Evolutionary conservation across 1,284 basidiomycete species (phyloP), one percentile per base, ranked within the genome.

Genomic region (Rhodotorula sp.): DNA sequence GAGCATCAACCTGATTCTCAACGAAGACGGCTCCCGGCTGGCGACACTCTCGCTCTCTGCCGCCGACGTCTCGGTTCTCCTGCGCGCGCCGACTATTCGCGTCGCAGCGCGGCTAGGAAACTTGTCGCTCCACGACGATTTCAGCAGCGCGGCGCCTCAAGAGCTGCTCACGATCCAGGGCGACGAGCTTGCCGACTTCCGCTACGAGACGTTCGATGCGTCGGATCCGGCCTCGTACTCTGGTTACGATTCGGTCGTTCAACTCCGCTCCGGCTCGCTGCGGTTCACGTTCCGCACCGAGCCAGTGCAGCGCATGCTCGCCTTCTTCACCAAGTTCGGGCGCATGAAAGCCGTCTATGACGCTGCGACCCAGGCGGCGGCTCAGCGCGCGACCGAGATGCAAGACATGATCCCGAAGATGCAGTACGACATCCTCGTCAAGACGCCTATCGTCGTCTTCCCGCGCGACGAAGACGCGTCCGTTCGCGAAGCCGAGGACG

Each of bases 81-180:
- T 99, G 60, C 86, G 88, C 58, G 85, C 87, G 3, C 88, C 87
- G 64, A 90, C 90, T 0, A 86, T 99, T 82, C 86, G 89, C 19
- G 86, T 99, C 26, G 88, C 87, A 2, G 93, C 91, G 10, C 87
- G 91, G 19, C 84, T 99, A 5, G 95, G 95, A 47, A 93, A 89
- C 76, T 84, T 99, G 48, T 87, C 90, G 1, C 82, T 99, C 61
- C 87, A 85, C 72, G 95, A 99, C 79, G 90, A 98, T 77, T 72
- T 77, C 60, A 73, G 72, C 57, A 86, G 89, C 18, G 76, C 83
- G 28, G 83, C 84, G 21, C 82, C 87, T 49, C 91, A 92, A 78
- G 87, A 93, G 78, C 85, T 99, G 15, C 83, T 99, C 67, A 91
- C 93, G 45, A 99, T 99, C 67, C 93, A 99, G 79, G 97, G 95